These are phyloP conservation scores for Arabidopsis hybrid DNA, from an alignment of 441 rosid genomes.

Conservation along the genomic window DNA sequence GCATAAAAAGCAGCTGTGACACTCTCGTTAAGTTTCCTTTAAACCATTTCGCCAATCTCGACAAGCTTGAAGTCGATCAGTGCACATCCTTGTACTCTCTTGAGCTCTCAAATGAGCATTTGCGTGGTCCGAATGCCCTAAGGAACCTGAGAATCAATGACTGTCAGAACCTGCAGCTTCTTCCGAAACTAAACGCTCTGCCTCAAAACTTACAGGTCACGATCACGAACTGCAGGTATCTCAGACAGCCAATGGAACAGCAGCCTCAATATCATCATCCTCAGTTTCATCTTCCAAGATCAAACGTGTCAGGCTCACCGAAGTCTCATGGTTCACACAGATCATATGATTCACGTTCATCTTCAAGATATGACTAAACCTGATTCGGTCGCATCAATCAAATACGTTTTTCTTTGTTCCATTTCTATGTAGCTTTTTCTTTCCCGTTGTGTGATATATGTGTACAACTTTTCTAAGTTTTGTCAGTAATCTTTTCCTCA, in stretches of 20 bases:
- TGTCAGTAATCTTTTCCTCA: background rate
- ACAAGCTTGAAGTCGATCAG: slow-evolving; percentile 32
- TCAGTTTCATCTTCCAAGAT: slow-evolving; percentile 21
- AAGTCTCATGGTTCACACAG: slow-evolving; percentile 37
- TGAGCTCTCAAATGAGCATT: slow-evolving; percentile 32
- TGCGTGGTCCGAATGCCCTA: slow-evolving; percentile 28
- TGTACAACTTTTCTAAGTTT: background rate
- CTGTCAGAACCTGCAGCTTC: slow-evolving; percentile 44
- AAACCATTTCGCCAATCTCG: slow-evolving; percentile 40
- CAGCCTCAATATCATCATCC: slow-evolving; percentile 18
- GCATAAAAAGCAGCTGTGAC: slow-evolving; percentile 43
- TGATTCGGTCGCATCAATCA: slow-evolving; percentile 4
- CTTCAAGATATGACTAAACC: slow-evolving; percentile 36
- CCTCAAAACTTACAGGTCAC: slow-evolving; percentile 28
- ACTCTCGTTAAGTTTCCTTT: slow-evolving; percentile 43
- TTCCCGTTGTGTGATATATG: background rate
- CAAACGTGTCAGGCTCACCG: slow-evolving; percentile 26
- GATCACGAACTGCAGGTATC: slow-evolving; percentile 32
- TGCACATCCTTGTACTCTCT: slow-evolving; percentile 41
- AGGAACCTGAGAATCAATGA: slow-evolving; percentile 32
- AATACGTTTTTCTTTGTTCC: background rate
- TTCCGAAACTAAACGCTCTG: slow-evolving; percentile 25
- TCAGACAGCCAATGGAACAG: slow-evolving; percentile 32
- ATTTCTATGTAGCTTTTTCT: background rate
- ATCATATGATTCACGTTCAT: slow-evolving; percentile 36